Conservation (phyloP, 768 basidiomycete species). For the Holtermanniella nyarrowii region DNA sequence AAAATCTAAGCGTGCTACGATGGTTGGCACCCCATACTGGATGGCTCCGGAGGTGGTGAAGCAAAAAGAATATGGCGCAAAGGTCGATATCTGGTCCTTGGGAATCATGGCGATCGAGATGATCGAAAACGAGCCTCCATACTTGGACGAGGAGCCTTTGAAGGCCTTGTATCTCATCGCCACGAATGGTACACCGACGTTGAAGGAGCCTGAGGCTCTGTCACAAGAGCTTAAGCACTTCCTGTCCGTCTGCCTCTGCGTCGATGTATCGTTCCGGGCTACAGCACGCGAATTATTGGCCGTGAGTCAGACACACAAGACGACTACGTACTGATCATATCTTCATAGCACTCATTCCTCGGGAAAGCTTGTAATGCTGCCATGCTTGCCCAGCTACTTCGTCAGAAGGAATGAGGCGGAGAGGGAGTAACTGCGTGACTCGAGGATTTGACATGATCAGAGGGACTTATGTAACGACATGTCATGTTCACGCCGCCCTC, state of each 20-base stretch:
- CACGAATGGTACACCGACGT: slow-evolving; percentile 92
- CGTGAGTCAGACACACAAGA: too few species aligned
- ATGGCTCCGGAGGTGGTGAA: slow-evolving; percentile 99
- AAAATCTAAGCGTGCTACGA: slow-evolving; percentile 93
- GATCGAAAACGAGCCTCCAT: slow-evolving; percentile 96
- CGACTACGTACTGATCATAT: too few species aligned
- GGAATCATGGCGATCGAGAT: slow-evolving; percentile 88
- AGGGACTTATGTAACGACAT: too few species aligned
- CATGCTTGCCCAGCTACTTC: too few species aligned
- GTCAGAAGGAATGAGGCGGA: too few species aligned
- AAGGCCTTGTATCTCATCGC: slow-evolving; percentile 97
- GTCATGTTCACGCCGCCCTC: too few species aligned
- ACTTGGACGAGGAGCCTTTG: slow-evolving; percentile 89
- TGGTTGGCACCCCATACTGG: slow-evolving; percentile 99
- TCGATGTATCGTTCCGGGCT: slow-evolving; percentile 86
- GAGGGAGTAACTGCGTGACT: too few species aligned
- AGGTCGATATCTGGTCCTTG: slow-evolving; percentile 95
- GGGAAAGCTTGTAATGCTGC: too few species aligned
- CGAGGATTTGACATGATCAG: too few species aligned
- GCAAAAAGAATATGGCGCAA: slow-evolving; percentile 92
- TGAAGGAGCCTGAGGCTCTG: slow-evolving; percentile 89
- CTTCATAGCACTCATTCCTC: too few species aligned
- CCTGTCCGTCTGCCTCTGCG: slow-evolving; percentile 93
- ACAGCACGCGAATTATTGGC: slow-evolving; percentile 48
- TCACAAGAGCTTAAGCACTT: slow-evolving; percentile 91